Conservation (phyloP, 768 basidiomycete genomes). For the Panaeolus papilionaceus region DNA sequence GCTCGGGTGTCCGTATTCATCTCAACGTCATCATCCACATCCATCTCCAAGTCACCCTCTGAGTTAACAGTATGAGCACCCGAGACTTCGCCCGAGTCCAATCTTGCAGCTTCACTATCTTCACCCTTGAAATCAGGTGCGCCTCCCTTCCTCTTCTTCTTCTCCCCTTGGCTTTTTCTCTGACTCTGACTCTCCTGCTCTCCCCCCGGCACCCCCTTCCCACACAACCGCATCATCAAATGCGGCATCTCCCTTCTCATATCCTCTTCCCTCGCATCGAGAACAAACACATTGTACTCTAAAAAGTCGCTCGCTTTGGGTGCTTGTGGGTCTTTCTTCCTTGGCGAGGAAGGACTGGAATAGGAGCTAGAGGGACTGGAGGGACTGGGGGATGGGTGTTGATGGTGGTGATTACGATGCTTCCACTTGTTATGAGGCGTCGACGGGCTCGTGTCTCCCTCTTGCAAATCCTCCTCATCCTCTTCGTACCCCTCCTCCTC, state of each 20-base stretch:
- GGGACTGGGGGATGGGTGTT: background rate
- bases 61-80: background rate
- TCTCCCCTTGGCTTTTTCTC: constrained; percentile 20
- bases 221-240: constrained; percentile 58
- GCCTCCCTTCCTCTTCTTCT: constrained; percentile 13
- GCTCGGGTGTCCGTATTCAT: background rate
- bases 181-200: constrained; percentile 28
- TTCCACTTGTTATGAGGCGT: background rate
- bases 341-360: constrained; percentile 6
- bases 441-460: background rate
- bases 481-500: background rate
- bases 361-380: constrained; percentile 21
- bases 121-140: background rate
- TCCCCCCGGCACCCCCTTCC: constrained; percentile 38
- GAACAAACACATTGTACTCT: constrained; percentile 79
- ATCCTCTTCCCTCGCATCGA: constrained; percentile 59
- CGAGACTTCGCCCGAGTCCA: background rate
- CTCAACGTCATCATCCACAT: constrained; percentile 31
- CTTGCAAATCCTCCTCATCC: background rate
- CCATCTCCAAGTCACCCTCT: constrained; percentile 29
- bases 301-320: constrained; percentile 40
- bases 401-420: background rate
- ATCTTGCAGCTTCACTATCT: constrained; percentile 20
- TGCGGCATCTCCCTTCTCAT: constrained; percentile 53
- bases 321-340: constrained; percentile 12